Evolutionary conservation across 192 early-diverging fungal genomes (phyloP), one percentile per base, ranked within the genome.

Genomic region (Podila epigama): DNA sequence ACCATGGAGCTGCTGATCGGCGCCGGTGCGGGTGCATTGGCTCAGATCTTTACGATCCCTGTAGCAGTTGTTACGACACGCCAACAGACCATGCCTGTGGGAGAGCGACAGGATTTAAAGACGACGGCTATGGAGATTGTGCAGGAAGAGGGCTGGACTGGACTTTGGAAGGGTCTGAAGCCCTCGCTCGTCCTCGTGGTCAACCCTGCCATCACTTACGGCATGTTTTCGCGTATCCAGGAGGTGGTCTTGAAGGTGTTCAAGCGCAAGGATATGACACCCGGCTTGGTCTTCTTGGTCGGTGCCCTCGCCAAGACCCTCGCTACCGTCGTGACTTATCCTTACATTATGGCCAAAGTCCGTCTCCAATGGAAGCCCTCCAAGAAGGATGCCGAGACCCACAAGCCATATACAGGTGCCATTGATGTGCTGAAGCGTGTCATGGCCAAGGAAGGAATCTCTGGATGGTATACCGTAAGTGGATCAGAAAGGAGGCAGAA

Each of bases 271-370:
- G 64, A 60, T 20, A 69, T 99, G 68, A 82, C 89, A 13, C 86
- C 93, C 18, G 89, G 86, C n/a, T 85, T 96, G 69, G 91, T 92
- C n/a, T 99, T 99, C 67, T 82, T 92, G 73, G 89, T 95, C 33
- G 96, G 95, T n/a, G 98, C 97, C 12, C 52, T 97, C 29, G 87
- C 93, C 37, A 99, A 99, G 70, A 95, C 96, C 0, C 79, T 99
- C 73, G 97, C 92, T 8, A 95, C 93, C 25, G 79, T 92, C 15
- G 70, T 92, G 55, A 93, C 89, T 18, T 94, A 99, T 67, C 96
- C 97, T 27, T 99, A 98, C 70, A 99, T 99, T 79, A 98, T 99
- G 97, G 97, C 97, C 48, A 99, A 99, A 69, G 95, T 98, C 25
- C 84, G 95, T 53, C 87, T 99, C 65, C 97, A 99, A 77, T 95